These are phyloP conservation scores for Colletotrichum spaethianum DNA, from an alignment of 2,329 filamentous ascomycete genomes.

Conservation along the genomic window DNA sequence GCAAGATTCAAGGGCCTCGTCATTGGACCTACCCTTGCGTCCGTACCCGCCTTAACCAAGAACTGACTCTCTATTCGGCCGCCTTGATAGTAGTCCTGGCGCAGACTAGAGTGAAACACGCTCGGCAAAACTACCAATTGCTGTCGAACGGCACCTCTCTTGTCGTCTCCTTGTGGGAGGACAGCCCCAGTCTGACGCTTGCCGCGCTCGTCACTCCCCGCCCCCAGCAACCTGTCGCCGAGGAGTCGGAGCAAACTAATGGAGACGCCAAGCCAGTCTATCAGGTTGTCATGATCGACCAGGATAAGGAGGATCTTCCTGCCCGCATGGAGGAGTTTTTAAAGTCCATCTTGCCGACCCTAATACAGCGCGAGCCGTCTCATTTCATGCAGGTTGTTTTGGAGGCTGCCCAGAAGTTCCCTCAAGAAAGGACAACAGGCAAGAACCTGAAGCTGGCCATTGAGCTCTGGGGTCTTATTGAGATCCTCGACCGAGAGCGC, in stretches of 20 bases:
- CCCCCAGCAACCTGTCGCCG: constrained; percentile 12
- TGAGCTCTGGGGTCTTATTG: constrained; percentile 76
- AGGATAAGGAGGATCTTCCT: constrained; percentile 72
- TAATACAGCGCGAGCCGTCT: constrained; percentile 73
- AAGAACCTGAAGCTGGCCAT: constrained; percentile 70
- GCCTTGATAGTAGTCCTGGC: constrained; percentile 75
- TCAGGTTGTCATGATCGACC: constrained; percentile 70
- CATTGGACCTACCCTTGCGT: constrained; percentile 77
- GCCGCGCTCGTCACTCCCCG: constrained; percentile 39
- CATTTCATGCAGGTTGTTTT: constrained; percentile 72
- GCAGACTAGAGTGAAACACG: constrained; percentile 69
- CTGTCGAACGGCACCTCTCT: constrained; percentile 59
- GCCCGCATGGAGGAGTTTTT: constrained; percentile 73
- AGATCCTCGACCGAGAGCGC: constrained; percentile 75
- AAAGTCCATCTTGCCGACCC: constrained; percentile 69
- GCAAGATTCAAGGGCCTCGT: constrained; percentile 73
- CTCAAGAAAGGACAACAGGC: constrained; percentile 63
- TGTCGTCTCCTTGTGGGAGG: constrained; percentile 40
- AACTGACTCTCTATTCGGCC: constrained; percentile 74
- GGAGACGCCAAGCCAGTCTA: constrained; percentile 43
- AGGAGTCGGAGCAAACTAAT: constrained; percentile 25
- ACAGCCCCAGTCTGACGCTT: constrained; percentile 40
- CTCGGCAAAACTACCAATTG: constrained; percentile 66
- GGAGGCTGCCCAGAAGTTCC: constrained; percentile 64
- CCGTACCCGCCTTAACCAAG: constrained; percentile 72